Conservation (phyloP, 2,329 filamentous ascomycete genomes). For the Trichoderma sp. region DNA sequence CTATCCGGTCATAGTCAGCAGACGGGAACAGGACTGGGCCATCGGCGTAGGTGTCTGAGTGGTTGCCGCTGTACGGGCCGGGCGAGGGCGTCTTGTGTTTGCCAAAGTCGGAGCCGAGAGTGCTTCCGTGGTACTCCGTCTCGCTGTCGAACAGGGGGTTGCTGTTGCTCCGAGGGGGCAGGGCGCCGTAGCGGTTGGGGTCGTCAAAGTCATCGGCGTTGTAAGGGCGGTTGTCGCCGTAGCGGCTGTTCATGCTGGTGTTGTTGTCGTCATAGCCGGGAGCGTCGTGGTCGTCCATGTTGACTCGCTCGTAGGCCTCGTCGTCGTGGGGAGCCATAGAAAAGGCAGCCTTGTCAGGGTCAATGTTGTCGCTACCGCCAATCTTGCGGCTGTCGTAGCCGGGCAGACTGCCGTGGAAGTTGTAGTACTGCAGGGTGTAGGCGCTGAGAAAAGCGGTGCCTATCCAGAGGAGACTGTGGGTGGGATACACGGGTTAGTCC, state of each 20-base stretch:
- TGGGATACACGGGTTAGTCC: neutral
- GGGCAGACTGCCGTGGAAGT: slow-evolving; percentile 62
- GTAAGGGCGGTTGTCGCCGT: slow-evolving; percentile 45
- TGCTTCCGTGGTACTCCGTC: slow-evolving; percentile 49
- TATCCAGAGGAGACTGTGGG: slow-evolving; percentile 57
- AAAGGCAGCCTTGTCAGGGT: slow-evolving; percentile 70
- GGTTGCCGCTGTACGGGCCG: slow-evolving; percentile 38
- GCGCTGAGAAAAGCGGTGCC: slow-evolving; percentile 58
- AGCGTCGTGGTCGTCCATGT: slow-evolving; percentile 57
- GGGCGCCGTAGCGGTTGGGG: slow-evolving; percentile 45
- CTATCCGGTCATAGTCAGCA: slow-evolving; percentile 59
- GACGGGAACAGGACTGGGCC: slow-evolving; percentile 58
- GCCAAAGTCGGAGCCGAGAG: slow-evolving; percentile 27
- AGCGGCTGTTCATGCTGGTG: slow-evolving; percentile 36
- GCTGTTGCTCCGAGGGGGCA: slow-evolving; percentile 40
- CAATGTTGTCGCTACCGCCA: slow-evolving; percentile 53
- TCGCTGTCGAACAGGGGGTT: slow-evolving; percentile 54
- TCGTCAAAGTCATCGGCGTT: slow-evolving; percentile 46
- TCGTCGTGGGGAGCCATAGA: slow-evolving; percentile 68
- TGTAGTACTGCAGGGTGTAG: slow-evolving; percentile 64
- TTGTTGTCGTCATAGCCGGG: slow-evolving; percentile 39
- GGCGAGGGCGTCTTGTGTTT: slow-evolving; percentile 26
- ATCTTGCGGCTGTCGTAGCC: slow-evolving; percentile 58
- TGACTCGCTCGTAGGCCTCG: slow-evolving; percentile 64
- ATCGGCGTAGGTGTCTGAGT: slow-evolving; percentile 49